These are phyloP conservation scores for Globisporangium apiculatum DNA, from an alignment of 352 stramenopile genomes.

Conservation along the genomic window DNA sequence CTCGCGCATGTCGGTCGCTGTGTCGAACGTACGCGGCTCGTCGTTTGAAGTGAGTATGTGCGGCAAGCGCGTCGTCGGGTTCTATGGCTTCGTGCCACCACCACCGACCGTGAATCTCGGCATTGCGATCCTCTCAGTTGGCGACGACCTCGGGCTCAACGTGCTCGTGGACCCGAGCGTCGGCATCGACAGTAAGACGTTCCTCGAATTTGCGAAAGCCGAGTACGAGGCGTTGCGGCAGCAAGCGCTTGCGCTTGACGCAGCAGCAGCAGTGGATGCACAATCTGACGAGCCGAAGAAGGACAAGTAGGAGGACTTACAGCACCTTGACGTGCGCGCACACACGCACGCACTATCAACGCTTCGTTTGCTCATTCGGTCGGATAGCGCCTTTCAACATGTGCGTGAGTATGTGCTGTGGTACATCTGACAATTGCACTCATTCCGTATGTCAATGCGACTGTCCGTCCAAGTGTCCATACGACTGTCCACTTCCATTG, in stretches of 20 bases:
- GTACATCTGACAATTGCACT: too few species aligned
- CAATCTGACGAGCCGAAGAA: conserved; percentile 10
- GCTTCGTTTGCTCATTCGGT: too few species aligned
- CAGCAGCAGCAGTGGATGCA: not conserved
- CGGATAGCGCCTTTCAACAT: too few species aligned
- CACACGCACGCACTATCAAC: not conserved
- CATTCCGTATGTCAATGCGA: too few species aligned
- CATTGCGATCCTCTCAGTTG: conserved; percentile 63
- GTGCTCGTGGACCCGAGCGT: conserved; percentile 69
- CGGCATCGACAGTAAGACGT: conserved; percentile 51
- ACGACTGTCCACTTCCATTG: not conserved
- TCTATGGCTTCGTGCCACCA: conserved; percentile 73
- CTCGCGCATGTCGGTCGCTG: conserved; percentile 51
- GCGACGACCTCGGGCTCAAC: conserved; percentile 64
- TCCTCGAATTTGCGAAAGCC: conserved; percentile 53
- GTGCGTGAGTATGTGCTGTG: too few species aligned
- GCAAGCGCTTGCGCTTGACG: conserved; percentile 10
- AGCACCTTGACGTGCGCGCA: not conserved
- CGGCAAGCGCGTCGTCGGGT: conserved; percentile 42
- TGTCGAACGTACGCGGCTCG: conserved; percentile 59
- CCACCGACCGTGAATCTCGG: conserved; percentile 74
- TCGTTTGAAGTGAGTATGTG: conserved; percentile 48
- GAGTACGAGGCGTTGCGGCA: conserved; percentile 54
- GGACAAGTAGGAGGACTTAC: conserved; percentile 4
- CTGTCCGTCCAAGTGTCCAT: too few species aligned